Evolutionary conservation across 768 basidiomycete genomes (phyloP).

Genomic region (Coprinellus aureogranulatus): DNA sequence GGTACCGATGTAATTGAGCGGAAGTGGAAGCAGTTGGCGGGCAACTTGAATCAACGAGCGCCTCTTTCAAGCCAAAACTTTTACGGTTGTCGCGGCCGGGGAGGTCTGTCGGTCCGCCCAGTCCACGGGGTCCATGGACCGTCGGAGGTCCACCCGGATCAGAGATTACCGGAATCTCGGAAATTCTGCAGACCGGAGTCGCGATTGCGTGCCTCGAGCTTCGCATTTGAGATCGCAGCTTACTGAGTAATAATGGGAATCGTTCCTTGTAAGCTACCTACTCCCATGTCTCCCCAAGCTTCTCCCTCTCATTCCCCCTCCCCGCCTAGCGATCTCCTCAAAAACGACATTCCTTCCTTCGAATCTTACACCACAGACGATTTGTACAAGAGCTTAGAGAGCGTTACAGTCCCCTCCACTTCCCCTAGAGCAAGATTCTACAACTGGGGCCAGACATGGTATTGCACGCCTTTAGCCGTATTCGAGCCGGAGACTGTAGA

Average conservation of each 20-base stretch:
- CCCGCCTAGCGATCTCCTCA: too few relatives aligned
- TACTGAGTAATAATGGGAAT: too few relatives aligned
- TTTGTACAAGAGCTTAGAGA: slow-evolving; percentile 53
- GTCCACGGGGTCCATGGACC: neutral
- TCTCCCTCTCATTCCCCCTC: too few relatives aligned
- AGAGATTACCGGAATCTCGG: too few relatives aligned
- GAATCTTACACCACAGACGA: slow-evolving; percentile 7
- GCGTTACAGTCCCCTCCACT: slow-evolving; percentile 48
- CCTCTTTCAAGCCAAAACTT: neutral
- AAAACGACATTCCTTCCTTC: too few relatives aligned
- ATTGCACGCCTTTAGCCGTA: slow-evolving; percentile 62
- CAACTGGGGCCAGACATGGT: slow-evolving; percentile 87
- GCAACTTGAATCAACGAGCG: neutral
- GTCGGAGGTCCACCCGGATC: neutral
- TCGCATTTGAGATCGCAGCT: too few relatives aligned
- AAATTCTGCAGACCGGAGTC: neutral
- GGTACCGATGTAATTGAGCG: neutral
- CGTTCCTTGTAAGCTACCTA: too few relatives aligned
- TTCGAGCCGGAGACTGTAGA: slow-evolving; percentile 72
- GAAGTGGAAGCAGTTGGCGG: neutral
- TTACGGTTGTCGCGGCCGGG: neutral
- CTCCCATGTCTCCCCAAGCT: too few relatives aligned
- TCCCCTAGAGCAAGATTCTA: slow-evolving; percentile 48
- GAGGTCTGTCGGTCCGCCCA: neutral
- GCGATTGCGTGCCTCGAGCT: too few relatives aligned